Conservation (phyloP, 495 filamentous ascomycete genomes). For the Penicillium paradoxum region DNA sequence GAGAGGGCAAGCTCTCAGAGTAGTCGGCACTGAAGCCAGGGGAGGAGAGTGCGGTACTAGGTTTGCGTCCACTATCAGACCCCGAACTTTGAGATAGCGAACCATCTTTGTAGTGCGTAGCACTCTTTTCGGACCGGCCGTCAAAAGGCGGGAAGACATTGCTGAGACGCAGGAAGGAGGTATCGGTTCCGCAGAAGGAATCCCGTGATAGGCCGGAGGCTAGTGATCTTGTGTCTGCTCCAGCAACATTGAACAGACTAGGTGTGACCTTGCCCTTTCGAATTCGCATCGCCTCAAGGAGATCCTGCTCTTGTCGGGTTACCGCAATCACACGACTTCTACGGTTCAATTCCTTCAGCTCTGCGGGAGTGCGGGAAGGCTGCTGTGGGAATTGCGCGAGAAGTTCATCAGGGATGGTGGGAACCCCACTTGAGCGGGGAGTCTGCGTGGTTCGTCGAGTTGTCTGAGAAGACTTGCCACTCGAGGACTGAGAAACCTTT, state of each 20-base stretch:
- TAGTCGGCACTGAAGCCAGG: constrained; percentile 33
- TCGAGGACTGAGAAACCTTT: constrained; percentile 23
- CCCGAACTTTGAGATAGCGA: constrained; percentile 24
- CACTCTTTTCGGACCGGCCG: constrained; percentile 25
- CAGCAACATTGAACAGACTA: constrained; percentile 48
- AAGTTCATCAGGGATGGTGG: constrained; percentile 32
- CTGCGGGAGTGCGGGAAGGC: constrained; percentile 13
- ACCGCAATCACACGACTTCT: constrained; percentile 76
- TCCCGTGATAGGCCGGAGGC: constrained; percentile 33
- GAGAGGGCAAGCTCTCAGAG: constrained; percentile 38
- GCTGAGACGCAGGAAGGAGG: constrained; percentile 43
- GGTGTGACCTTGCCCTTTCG: constrained; percentile 74
- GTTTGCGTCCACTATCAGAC: constrained; percentile 39
- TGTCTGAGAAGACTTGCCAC: constrained; percentile 20
- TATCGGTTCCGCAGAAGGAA: constrained; percentile 37
- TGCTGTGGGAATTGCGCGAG: constrained; percentile 23
- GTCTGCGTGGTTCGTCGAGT: constrained; percentile 23
- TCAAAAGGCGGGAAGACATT: constrained; percentile 26
- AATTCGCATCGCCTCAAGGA: constrained; percentile 74
- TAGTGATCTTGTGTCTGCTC: constrained; percentile 28
- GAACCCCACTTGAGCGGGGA: constrained; percentile 32
- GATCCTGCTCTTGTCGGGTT: constrained; percentile 76
- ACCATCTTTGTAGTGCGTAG: constrained; percentile 27
- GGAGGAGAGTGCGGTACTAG: constrained; percentile 28
- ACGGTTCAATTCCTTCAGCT: constrained; percentile 33